These are phyloP conservation scores for Incumbomyces lentus DNA, from an alignment of 2,329 filamentous ascomycete species.

Conservation along the genomic window DNA sequence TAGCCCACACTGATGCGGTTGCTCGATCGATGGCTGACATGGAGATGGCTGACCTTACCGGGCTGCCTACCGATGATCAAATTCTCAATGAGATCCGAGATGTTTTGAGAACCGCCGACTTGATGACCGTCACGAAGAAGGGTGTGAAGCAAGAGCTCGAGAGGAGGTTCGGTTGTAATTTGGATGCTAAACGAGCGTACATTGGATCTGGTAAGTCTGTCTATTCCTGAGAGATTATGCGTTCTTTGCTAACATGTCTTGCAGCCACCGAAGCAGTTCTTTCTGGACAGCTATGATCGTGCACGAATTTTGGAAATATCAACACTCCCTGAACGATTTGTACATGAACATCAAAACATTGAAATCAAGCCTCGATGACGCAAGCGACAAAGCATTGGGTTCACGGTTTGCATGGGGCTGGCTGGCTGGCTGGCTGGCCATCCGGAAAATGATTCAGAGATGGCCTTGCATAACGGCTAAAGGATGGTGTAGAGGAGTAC, in stretches of 20 bases:
- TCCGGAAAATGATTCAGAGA: too few species aligned
- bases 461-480: too few species aligned
- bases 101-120: constrained; percentile 78
- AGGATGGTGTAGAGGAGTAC: too few species aligned
- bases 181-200: constrained; percentile 83
- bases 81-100: constrained; percentile 88
- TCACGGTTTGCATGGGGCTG: too few species aligned
- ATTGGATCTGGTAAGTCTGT: constrained; percentile 73
- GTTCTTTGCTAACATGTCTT: constrained; percentile 24
- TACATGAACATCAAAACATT: too few species aligned
- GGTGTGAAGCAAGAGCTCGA: constrained; percentile 90
- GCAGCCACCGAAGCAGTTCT: constrained; percentile 69
- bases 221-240: constrained; percentile 8
- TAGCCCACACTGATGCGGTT: constrained; percentile 64
- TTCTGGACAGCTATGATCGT: constrained; percentile 57
- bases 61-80: constrained; percentile 78
- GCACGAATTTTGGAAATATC: too few species aligned
- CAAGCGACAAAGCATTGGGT: too few species aligned
- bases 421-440: too few species aligned
- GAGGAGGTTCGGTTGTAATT: constrained; percentile 71
- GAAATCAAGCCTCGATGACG: too few species aligned
- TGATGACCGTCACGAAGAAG: constrained; percentile 99
- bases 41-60: constrained; percentile 63
- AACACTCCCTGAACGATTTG: too few species aligned
- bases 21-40: constrained; percentile 51